Evolutionary conservation across 2,329 filamentous ascomycete genomes (phyloP), one percentile per base, ranked within the genome.

Genomic region (Pseudopithomyces chartarum): DNA sequence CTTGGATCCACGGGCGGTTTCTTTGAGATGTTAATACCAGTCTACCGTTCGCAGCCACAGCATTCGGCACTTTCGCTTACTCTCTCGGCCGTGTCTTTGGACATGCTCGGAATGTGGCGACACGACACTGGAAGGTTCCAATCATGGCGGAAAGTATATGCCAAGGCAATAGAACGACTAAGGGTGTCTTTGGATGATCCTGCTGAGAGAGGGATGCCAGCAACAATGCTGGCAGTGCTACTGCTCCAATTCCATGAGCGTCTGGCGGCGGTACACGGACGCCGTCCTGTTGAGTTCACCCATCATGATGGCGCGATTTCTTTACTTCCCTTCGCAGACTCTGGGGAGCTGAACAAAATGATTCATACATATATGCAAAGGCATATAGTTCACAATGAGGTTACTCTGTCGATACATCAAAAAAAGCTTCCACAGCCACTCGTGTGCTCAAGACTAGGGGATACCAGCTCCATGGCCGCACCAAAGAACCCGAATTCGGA

Each of bases 251-350:
- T 46, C 29, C 47, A 47, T 23, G 52, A 54, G 20, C 46, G 32
- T 17, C n/a, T 54, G 17, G 43, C 22, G 33, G 54, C 54, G 10
- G 33, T 56, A 38, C 46, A 51, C 38, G 47, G 39, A n/a, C 47
- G 34, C 40, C 54, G 54, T 38, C 47, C 19, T 52, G 47, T 39
- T 39, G 6, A 29, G 13, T 29, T 15, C 19, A 40, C 32, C 39
- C 54, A 56, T 46, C 54, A 56, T 39, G 39, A 56, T 32, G 54
- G 39, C 39, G 54, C 54, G 8, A 11, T 56, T 39, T 56, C 54
- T 19, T 19, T 56, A 17, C 47, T 56, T 13, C 42, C 54, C 3
- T 45, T 53, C 8, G 51, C 32, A 29, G 51, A 46, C 2, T 38
- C 39, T 11, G 51, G 26, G 6, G 5, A 13, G 23, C 3, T 26